Evolutionary conservation across 371 early-diverging fungal species (phyloP).

Genomic region (Mucor ambiguus): DNA sequence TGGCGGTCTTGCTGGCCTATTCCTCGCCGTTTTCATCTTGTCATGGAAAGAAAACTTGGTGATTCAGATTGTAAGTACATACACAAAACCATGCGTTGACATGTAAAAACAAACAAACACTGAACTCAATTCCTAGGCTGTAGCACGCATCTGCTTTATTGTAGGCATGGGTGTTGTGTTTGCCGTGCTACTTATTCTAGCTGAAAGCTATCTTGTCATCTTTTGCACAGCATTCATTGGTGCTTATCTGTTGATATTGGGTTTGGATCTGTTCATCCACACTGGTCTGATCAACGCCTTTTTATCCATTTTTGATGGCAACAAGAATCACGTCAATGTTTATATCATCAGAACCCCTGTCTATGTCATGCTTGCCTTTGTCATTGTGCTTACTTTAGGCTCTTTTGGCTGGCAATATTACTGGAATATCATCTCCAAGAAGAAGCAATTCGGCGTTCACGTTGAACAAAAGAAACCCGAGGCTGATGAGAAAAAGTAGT

Average conservation of each 20-base stretch:
- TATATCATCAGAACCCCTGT: slow-evolving; percentile 40
- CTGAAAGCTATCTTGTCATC: slow-evolving; percentile 44
- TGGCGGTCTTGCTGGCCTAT: slow-evolving; percentile 45
- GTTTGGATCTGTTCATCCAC: slow-evolving; percentile 57
- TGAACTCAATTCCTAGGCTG: slow-evolving; percentile 26
- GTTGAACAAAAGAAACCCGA: slow-evolving; percentile 21
- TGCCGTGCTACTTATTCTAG: slow-evolving; percentile 33
- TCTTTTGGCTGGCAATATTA: slow-evolving; percentile 52
- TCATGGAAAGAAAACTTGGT: slow-evolving; percentile 51
- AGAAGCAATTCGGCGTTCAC: slow-evolving; percentile 46
- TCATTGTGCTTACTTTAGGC: slow-evolving; percentile 32
- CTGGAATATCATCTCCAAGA: slow-evolving; percentile 40
- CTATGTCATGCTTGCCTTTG: slow-evolving; percentile 47
- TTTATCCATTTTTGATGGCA: slow-evolving; percentile 46
- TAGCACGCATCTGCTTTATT: slow-evolving; percentile 54
- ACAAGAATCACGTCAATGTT: slow-evolving; percentile 37
- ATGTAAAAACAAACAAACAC: background rate
- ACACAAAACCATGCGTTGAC: background rate
- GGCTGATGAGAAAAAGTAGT: background rate
- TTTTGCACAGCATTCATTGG: slow-evolving; percentile 53
- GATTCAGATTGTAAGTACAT: slow-evolving; percentile 44
- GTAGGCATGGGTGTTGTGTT: slow-evolving; percentile 48
- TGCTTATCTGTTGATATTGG: slow-evolving; percentile 52
- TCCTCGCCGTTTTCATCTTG: slow-evolving; percentile 49
- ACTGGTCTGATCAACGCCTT: slow-evolving; percentile 55